Percentiles rank a stretch among this genome's conserved stretches.
Evolutionary conservation across 352 stramenopile genomes (phyloP).

Genomic region (Pythium sp.): DNA sequence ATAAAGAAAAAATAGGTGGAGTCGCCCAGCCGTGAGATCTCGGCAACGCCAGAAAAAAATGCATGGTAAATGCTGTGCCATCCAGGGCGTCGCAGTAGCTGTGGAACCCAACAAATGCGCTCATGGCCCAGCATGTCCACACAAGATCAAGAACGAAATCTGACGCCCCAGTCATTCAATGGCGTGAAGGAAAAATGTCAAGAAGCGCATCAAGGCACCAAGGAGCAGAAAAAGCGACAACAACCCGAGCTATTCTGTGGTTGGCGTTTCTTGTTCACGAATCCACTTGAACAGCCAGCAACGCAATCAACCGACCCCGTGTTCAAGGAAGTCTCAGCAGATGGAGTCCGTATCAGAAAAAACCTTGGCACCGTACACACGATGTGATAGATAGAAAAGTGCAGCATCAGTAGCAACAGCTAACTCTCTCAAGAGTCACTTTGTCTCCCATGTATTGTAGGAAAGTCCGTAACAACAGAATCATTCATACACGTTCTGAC

Average conservation of each 20-base stretch:
- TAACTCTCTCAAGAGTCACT: not conserved
- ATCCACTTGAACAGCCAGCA: not conserved
- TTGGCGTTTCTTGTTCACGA: not conserved
- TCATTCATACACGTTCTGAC: not conserved
- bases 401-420: not conserved
- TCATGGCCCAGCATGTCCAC: not conserved
- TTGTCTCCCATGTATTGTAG: not conserved
- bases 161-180: not conserved
- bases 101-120: not conserved
- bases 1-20: not conserved
- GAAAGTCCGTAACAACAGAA: not conserved
- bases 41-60: conserved; percentile 1
- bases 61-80: not conserved
- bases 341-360: not conserved
- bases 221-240: not conserved
- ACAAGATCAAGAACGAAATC: not conserved
- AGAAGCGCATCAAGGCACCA: not conserved
- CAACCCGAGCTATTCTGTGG: not conserved
- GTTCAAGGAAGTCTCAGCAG: not conserved
- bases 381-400: not conserved
- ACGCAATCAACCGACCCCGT: not conserved
- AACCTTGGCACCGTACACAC: not conserved
- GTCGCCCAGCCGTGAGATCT: not conserved
- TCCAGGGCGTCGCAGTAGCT: not conserved
- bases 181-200: not conserved